A percentile compares a stretch with the other conserved stretches of the same genome.
phyloP scores from a whole-genome alignment of 257 asterid genomes.

The Oldenlandia corymbosa region DNA sequence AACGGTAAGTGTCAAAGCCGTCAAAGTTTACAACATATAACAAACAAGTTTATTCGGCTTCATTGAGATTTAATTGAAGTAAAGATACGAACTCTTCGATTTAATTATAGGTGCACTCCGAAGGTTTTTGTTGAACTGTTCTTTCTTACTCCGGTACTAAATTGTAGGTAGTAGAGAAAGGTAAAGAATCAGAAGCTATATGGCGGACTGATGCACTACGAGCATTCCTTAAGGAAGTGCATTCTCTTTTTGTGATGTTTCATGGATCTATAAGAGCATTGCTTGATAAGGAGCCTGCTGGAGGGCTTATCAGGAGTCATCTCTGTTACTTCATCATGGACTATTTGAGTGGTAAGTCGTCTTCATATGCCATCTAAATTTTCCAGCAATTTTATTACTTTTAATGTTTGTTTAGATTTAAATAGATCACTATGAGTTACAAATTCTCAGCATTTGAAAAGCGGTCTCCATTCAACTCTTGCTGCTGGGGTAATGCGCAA shows the following conservation, averaged over 20 bases:
- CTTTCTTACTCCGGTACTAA: slow-evolving; percentile 15
- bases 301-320: slow-evolving; percentile 72
- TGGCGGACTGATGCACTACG: slow-evolving; percentile 79
- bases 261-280: slow-evolving; percentile 71
- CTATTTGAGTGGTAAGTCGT: slow-evolving; percentile 82
- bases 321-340: slow-evolving; percentile 86
- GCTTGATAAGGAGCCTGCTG: slow-evolving; percentile 89
- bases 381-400: slow-evolving; percentile 25
- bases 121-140: no score
- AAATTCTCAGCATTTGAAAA: slow-evolving; percentile 94
- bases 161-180: slow-evolving; percentile 74
- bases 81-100: no score
- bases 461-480: slow-evolving; percentile 83
- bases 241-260: slow-evolving; percentile 89
- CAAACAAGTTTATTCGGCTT: neutral
- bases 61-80: neutral
- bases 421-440: slow-evolving; percentile 69
- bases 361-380: slow-evolving; percentile 23
- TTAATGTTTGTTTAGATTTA: slow-evolving; percentile 34
- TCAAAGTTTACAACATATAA: neutral
- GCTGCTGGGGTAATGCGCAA: slow-evolving; percentile 99
- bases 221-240: slow-evolving; percentile 72
- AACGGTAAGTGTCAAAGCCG: neutral
- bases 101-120: no score
- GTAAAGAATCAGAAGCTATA: slow-evolving; percentile 63